phyloP scores from a whole-genome alignment of 192 early-diverging fungal genomes.

The Mortierella antarctica region DNA sequence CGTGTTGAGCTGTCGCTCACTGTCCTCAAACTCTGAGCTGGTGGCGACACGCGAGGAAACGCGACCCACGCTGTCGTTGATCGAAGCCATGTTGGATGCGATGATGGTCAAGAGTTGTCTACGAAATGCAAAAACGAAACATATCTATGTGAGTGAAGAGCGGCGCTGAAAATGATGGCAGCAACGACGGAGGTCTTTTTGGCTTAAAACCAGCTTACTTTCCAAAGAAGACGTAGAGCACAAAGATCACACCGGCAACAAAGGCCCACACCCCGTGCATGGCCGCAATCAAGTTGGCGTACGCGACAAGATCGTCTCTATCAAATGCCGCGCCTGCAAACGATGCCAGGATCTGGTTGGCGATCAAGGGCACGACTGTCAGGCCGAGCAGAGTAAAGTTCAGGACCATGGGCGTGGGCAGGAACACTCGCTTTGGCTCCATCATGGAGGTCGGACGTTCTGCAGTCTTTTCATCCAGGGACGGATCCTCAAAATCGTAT shows the following conservation, averaged over 20 bases:
- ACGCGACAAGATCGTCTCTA: conserved; percentile 1
- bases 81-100: conserved; percentile 32
- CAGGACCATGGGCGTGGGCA: conserved; percentile 41
- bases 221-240: conserved; percentile 50
- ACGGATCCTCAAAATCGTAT: conserved; percentile 2
- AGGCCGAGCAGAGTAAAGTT: conserved; percentile 36
- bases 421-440: conserved; percentile 30
- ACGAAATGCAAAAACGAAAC: neutral
- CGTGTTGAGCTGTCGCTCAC: conserved; percentile 41
- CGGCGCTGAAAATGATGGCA: neutral
- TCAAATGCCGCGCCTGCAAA: conserved; percentile 41
- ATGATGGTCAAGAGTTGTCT: conserved; percentile 43
- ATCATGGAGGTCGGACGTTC: conserved; percentile 8
- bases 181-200: neutral
- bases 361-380: conserved; percentile 33
- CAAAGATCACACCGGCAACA: conserved; percentile 35
- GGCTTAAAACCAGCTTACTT: conserved; percentile 22
- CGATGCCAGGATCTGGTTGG: conserved; percentile 43
- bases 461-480: neutral
- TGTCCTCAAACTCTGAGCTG: conserved; percentile 25
- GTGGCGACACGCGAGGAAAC: conserved; percentile 14
- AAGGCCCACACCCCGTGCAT: conserved; percentile 38
- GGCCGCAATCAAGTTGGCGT: conserved; percentile 20
- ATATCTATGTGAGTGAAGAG: neutral
- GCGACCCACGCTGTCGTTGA: conserved; percentile 32